Base-by-base conservation (phyloP, 2,329 filamentous ascomycete genomes). In the Curvularia sp. region DNA sequence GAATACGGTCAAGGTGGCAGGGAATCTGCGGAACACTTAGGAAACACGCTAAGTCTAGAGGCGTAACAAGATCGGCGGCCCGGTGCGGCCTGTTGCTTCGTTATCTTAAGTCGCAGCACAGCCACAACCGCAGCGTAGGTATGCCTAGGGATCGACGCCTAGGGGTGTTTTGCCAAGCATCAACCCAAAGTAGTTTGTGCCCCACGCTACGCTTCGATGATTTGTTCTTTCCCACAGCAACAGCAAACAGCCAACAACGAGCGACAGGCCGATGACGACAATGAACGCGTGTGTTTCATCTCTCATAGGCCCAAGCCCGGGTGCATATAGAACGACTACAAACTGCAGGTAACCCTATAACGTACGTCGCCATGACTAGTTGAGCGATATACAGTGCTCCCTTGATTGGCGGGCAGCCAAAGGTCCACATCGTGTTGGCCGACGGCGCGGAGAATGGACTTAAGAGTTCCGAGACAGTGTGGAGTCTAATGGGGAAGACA, bases 41-140 rank as follows among this genome's bases (percentile, higher is more conserved):
- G 44, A 33, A 52, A 38, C 49, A 22, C 57, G 48, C 60, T 60
- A 64, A 57, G 49, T 33, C 59, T 53, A 58, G 55, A 64, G 51
- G 41, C 43, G 49, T 57, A 53, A 54, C 52, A 64, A 49, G 57
- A 59, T 65, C 57, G 41, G 41, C 55, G 51, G 52, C 55, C 46
- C 48, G 48, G 48, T 31, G 49, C 55, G 44, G 47, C 55, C 38
- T 63, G 52, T 61, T 64, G 63, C 62, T 62, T 65, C 60, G 61
- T 69, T 70, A 69, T 71, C 64, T 72, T 64, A 53, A 63, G 42
- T 56, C 49, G 33, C 48, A 48, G 55, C 67, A 72, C 67, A 68
- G 69, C 69, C 69, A 68, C 69, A 66, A 59, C 57, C 55, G 57
- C 61, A 61, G 57, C 43, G 35, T 49, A 38, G 4, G 33, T 5